Base-by-base conservation (phyloP, 1,284 basidiomycete species). In the Bondarzewia mesenterica region DNA sequence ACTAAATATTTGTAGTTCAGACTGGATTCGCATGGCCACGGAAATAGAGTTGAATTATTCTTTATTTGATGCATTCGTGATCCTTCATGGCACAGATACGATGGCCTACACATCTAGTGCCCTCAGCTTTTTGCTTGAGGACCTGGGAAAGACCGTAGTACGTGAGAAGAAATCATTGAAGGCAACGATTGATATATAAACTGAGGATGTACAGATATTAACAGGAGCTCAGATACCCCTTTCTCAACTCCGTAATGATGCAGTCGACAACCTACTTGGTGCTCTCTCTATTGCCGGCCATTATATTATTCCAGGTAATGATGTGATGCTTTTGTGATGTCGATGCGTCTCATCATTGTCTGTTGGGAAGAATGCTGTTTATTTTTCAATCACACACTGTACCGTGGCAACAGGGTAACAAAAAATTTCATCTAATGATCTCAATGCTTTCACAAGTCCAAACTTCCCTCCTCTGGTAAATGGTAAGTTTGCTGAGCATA, bases 191-290 rank as follows among this genome's bases (percentile, higher is more conserved):
- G 15, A n/a, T n/a, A 21, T 32, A 10, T 41, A 20, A 21, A 23
- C 18, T 21, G 22, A 18, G 12, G 25, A 14, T 10, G 10, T 27
- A 22, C 50, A 86, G 81, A 90, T 95, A 52, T 62, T 95, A 22
- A 94, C 93, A 1, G 93, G 93, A 2, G 91, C 93, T 1, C 93
- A 96, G 67, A 93, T 96, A 46, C 92, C 93, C 5, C 70, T 95
- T 44, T 91, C 89, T 4, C 85, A 92, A 62, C 69, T 93, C 29
- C 76, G 91, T 10, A 95, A 93, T 58, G 92, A 96, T 63, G 91
- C 89, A 3, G 81, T 90, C 3, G 91, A 93, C 58, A 94, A 94
- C 61, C 67, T 93, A 4, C 80, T 96, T 58, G 92, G 91, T 4
- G 89, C 91, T 5, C 67, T 96, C 29, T 84, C 85, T 16, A 83